These are phyloP conservation scores for Zygosaccharomyces sapae DNA, from an alignment of 1,139 yeast genomes.

Conservation along the genomic window DNA sequence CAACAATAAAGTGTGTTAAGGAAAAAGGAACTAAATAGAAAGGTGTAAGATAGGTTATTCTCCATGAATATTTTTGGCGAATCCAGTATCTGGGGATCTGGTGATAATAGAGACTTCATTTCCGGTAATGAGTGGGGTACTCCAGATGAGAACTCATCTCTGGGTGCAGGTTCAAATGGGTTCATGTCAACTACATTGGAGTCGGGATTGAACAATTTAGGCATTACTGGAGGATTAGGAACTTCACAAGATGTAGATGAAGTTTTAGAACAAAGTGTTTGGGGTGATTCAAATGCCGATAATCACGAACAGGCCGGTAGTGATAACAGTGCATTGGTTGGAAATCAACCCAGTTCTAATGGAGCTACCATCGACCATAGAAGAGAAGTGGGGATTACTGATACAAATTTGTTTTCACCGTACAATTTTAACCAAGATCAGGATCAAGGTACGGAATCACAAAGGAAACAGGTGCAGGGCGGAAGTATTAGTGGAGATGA, in stretches of 20 bases:
- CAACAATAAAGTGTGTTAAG: background rate
- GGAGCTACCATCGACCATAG: background rate
- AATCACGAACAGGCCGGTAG: slow-evolving; percentile 4
- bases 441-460: background rate
- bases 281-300: slow-evolving; percentile 13
- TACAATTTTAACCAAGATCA: background rate
- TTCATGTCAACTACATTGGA: slow-evolving; percentile 5
- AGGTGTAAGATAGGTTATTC: background rate
- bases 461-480: background rate
- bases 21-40: background rate
- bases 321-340: slow-evolving; percentile 6
- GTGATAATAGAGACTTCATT: slow-evolving; percentile 3
- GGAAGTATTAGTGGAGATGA: background rate
- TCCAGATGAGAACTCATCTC: slow-evolving; percentile 2
- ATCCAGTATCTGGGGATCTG: slow-evolving; percentile 17
- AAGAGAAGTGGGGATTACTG: background rate
- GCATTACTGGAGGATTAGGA: slow-evolving; percentile 1
- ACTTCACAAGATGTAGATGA: slow-evolving; percentile 9
- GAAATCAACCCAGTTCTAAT: background rate
- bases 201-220: slow-evolving; percentile 4
- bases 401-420: slow-evolving; percentile 1
- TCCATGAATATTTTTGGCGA: slow-evolving; percentile 12
- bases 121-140: slow-evolving; percentile 15
- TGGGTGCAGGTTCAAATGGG: slow-evolving; percentile 1
- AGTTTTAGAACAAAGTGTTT: slow-evolving; percentile 14